A percentile compares a stretch with the other conserved stretches of the same genome.
These are phyloP conservation scores for Lavandula angustifolia DNA, from an alignment of 257 asterid species.

Conservation along the genomic window DNA sequence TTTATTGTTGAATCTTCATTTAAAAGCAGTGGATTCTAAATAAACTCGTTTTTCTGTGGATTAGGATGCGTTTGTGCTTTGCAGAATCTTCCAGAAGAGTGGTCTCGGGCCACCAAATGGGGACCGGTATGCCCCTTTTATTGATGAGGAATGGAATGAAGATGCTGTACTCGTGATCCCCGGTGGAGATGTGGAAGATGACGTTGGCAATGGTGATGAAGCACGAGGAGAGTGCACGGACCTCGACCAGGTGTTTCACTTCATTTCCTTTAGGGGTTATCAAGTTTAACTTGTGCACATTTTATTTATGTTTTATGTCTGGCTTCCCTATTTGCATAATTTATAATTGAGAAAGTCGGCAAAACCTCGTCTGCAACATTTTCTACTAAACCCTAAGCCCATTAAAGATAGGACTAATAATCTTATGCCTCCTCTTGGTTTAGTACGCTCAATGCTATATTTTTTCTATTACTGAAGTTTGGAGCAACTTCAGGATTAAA, in stretches of 20 bases:
- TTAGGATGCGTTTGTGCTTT: conserved; percentile 91
- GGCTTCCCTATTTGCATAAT: not conserved
- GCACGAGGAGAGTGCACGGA: conserved; percentile 44
- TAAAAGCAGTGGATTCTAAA: conserved; percentile 36
- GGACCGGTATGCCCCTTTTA: conserved; percentile 86
- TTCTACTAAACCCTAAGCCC: not conserved
- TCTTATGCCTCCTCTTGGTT: not conserved
- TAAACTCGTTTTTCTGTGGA: conserved; percentile 37
- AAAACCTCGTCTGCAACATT: not conserved
- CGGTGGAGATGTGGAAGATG: conserved; percentile 73
- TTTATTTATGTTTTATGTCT: not conserved
- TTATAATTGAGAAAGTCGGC: not conserved
- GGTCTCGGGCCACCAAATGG: conserved; percentile 94
- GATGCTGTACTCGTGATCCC: conserved; percentile 58
- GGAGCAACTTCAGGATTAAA: conserved; percentile 2
- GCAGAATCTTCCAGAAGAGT: conserved; percentile 90
- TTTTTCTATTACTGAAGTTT: not conserved
- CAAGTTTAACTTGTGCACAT: not conserved
- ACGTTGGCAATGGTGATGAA: conserved; percentile 66
- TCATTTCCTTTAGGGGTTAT: not conserved
- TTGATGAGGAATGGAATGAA: conserved; percentile 94
- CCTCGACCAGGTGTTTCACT: conserved; percentile 55
- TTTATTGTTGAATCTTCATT: conserved; percentile 16
- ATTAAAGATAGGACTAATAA: not conserved
- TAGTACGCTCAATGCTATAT: not conserved